These are phyloP conservation scores for Tolypocladium sp. DNA, from an alignment of 2,329 filamentous ascomycete genomes.

Conservation along the genomic window DNA sequence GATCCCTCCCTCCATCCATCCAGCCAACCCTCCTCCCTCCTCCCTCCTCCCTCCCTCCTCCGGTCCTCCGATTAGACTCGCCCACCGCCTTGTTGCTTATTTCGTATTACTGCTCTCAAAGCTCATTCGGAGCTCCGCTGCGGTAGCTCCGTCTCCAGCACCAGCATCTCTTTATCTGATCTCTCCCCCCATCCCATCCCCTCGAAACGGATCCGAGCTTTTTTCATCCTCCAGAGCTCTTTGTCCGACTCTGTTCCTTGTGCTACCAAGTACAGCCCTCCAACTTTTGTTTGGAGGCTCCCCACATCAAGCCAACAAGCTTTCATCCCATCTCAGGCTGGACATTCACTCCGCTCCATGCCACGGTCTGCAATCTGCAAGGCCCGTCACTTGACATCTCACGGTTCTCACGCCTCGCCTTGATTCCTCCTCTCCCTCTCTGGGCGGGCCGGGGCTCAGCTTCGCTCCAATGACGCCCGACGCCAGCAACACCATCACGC, in stretches of 20 bases:
- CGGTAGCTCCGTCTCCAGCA: not conserved
- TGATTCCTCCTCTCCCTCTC: not conserved
- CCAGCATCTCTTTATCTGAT: not conserved
- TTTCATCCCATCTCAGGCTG: not conserved
- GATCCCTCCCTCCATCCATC: not conserved
- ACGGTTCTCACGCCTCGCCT: not conserved
- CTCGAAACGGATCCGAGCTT: not conserved
- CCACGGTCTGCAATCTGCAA: not conserved
- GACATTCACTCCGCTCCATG: not conserved
- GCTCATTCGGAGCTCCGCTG: not conserved
- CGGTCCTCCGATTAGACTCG: not conserved
- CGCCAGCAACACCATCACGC: slow-evolving; percentile 28
- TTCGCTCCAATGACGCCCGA: slow-evolving; percentile 29
- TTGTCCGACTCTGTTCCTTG: not conserved
- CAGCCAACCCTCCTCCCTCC: not conserved
- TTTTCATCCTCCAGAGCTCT: not conserved
- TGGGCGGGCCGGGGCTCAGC: not conserved
- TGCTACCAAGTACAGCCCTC: not conserved
- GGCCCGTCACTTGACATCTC: not conserved
- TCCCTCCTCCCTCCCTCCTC: too few species aligned
- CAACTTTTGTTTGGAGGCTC: not conserved
- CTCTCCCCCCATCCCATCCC: not conserved
- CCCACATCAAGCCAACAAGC: not conserved
- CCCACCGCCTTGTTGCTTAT: not conserved
- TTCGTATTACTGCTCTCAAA: not conserved